A percentile compares a stretch with the other conserved stretches of the same genome.
Evolutionary conservation across 2,329 filamentous ascomycete species (phyloP).

Genomic region (Hypoxylon sp.): DNA sequence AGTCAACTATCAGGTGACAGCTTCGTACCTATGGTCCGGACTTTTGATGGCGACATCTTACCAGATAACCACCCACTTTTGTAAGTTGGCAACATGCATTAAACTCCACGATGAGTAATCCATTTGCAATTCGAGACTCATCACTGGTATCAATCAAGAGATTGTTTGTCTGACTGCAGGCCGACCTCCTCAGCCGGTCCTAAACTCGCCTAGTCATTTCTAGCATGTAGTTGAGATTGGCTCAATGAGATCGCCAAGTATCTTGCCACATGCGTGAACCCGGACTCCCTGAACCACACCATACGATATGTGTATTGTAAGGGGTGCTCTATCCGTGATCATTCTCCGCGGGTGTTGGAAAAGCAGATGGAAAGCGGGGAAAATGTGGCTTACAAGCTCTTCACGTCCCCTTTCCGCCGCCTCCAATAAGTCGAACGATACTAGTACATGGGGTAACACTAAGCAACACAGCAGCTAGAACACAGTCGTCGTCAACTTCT

Average conservation of each 20-base stretch:
- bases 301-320: neutral
- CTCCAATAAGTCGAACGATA: neutral
- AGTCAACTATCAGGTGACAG: too few relatives aligned
- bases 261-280: neutral
- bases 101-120: neutral
- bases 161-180: neutral
- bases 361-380: conserved; percentile 9
- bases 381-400: neutral
- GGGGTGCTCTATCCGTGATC: conserved; percentile 1
- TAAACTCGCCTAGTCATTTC: neutral
- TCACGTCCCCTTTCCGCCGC: neutral
- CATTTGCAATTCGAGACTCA: neutral
- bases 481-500: neutral
- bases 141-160: neutral
- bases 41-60: too few relatives aligned
- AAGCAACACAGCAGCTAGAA: neutral
- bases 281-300: neutral
- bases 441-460: neutral
- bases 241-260: neutral
- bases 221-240: neutral
- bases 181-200: neutral
- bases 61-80: too few relatives aligned
- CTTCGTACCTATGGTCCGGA: too few relatives aligned
- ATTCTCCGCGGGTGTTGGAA: neutral
- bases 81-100: neutral